Percentiles rank a stretch among this genome's conserved stretches.
phyloP scores from a whole-genome alignment of 305 asterid species.

The Fraxinus xanthoxyloides region DNA sequence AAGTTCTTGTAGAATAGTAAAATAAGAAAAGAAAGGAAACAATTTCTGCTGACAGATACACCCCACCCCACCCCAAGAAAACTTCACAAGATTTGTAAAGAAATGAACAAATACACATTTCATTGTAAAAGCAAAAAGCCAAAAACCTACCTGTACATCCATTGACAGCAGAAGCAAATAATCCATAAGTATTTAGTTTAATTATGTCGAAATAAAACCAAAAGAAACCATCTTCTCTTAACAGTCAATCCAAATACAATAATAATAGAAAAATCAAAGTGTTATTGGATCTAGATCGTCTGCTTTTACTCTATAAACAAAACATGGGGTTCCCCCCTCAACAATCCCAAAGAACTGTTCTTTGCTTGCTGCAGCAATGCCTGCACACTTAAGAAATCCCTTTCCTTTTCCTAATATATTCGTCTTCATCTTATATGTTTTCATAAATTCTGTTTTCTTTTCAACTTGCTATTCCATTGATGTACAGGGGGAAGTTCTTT shows the following conservation, averaged over 20 bases:
- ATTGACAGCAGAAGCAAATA: constrained; percentile 33
- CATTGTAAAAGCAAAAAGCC: constrained; percentile 27
- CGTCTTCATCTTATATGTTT: constrained; percentile 22
- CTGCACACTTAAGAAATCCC: constrained; percentile 43
- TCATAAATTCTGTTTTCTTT: constrained; percentile 33
- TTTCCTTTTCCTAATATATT: constrained; percentile 21
- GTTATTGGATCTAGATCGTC: constrained; percentile 80
- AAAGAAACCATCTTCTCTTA: constrained; percentile 29
- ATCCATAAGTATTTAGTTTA: constrained; percentile 15
- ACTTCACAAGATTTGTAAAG: constrained; percentile 24
- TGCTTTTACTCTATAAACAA: constrained; percentile 70
- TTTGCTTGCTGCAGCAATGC: constrained; percentile 51
- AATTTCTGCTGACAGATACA: constrained; percentile 24
- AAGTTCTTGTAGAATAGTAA: background rate
- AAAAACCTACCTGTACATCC: constrained; percentile 31
- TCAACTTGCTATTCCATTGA: constrained; percentile 50
- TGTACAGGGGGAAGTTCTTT: constrained; percentile 61
- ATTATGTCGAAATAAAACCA: constrained; percentile 23
- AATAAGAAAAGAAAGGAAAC: constrained; percentile 31
- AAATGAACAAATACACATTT: constrained; percentile 17
- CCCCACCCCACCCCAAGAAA: constrained; percentile 31
- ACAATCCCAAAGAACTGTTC: constrained; percentile 62
- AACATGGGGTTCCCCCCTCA: constrained; percentile 63
- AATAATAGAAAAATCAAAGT: constrained; percentile 54
- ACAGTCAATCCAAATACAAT: constrained; percentile 28